Base-by-base conservation (phyloP, 2,329 filamentous ascomycete genomes). In the Colletotrichum spaethianum region DNA sequence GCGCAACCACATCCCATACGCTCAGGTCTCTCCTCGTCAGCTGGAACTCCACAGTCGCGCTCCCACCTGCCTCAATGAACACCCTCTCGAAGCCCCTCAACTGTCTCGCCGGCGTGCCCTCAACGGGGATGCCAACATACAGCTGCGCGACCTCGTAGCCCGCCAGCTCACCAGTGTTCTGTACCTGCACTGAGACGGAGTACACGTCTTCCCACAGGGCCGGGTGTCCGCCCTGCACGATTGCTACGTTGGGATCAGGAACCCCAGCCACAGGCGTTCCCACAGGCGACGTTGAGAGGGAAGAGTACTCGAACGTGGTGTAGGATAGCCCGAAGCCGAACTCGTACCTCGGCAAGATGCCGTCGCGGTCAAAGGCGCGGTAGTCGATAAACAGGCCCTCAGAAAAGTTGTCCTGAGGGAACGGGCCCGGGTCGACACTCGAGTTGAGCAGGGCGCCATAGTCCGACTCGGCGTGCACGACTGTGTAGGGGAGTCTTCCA, bases 301-400 rank as follows among this genome's bases (percentile, higher is more conserved):
- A 78, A 18, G 82, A 82, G 75, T 88, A 85, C 20, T 87, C 82
- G 80, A 94, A 95, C 0, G 84, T 86, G 0, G 93, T 94, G 82
- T 94, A 95, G 26, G 90, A 92, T 2, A 96, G 86, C 0, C 94
- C 94, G 74, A 89, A 94, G 0, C 94, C 94, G 77, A 96, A 97
- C 70, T 93, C 91, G 77, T 91, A 96, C 1, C 92, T 90, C 0
- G 94, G 94, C 0, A 85, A 83, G 74, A 96, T 90, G 70, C 86
- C 84, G 67, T 91, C 80, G 77, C 91, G 92, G 83, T 96, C 94
- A 76, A 96, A 96, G 78, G 94, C 87, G 8, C 94, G 91, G 82
- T 97, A 96, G 83, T 97, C 94, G 75, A 95, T 89, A 78, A 93
- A 93, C 0, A 95, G 82, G 0, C 93, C 93, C 78, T 96, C 93